Conservation (phyloP, 768 basidiomycete genomes). For the Mycena sanguinolenta region DNA sequence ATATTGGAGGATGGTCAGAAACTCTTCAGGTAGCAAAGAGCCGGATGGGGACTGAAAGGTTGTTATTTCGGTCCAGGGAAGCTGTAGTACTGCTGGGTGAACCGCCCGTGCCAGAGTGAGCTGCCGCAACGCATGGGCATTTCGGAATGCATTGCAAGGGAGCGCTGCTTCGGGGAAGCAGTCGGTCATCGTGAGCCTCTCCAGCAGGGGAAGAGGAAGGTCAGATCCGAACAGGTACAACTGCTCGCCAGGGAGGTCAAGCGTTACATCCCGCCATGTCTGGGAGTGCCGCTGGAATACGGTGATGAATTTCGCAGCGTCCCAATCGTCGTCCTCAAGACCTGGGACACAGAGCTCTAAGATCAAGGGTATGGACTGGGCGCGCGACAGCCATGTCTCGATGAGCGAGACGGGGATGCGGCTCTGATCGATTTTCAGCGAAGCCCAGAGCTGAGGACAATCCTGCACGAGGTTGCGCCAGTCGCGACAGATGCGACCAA, state of each 20-base stretch:
- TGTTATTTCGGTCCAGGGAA: not conserved
- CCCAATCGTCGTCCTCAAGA: not conserved
- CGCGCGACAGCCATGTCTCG: conserved; percentile 21
- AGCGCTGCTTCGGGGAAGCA: not conserved
- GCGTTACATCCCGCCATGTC: conserved; percentile 4
- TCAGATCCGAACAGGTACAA: not conserved
- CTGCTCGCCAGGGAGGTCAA: not conserved
- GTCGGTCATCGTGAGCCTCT: not conserved
- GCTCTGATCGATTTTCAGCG: conserved; percentile 36
- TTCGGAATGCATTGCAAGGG: not conserved
- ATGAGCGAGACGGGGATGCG: not conserved
- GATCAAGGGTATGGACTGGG: not conserved
- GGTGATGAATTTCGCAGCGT: not conserved
- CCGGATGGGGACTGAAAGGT: not conserved
- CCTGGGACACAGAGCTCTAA: not conserved
- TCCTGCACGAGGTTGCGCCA: conserved; percentile 41
- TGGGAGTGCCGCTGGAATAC: conserved; percentile 1
- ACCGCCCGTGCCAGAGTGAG: not conserved
- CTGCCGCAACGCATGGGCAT: not conserved
- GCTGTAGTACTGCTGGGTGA: not conserved
- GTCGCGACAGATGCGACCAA: conserved; percentile 41
- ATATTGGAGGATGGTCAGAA: not conserved
- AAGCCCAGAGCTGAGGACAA: conserved; percentile 43
- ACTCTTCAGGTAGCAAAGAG: not conserved
- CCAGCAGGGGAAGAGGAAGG: conserved; percentile 14